A percentile compares a stretch with the other conserved stretches of the same genome.
Evolutionary conservation across 306 rosid genomes (phyloP).

Genomic region (Quercus cerris): DNA sequence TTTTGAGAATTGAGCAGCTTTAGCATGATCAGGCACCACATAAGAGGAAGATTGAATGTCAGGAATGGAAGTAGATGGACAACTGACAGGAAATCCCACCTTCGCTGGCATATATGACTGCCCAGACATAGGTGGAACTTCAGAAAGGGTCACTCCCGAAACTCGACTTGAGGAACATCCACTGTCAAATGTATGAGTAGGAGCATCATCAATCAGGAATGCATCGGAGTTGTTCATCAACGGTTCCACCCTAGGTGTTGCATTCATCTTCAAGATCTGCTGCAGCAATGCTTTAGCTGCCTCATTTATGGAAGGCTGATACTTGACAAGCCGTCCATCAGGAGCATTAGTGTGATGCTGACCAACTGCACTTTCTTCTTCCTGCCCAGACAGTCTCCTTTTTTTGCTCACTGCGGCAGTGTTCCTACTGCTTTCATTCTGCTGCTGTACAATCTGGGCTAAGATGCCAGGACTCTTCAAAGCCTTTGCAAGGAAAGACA

Average conservation of each 20-base stretch:
- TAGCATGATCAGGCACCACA: slow-evolving; percentile 21
- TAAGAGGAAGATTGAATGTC: slow-evolving; percentile 41
- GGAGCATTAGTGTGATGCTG: slow-evolving; percentile 26
- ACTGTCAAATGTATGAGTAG: slow-evolving; percentile 28
- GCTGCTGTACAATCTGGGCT: slow-evolving; percentile 56
- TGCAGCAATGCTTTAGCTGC: slow-evolving; percentile 55
- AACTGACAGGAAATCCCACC: slow-evolving; percentile 24
- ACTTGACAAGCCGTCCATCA: slow-evolving; percentile 53
- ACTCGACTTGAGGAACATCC: slow-evolving; percentile 29
- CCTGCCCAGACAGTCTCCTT: slow-evolving; percentile 53
- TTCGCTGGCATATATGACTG: slow-evolving; percentile 24
- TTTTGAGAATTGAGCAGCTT: slow-evolving; percentile 32
- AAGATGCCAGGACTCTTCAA: slow-evolving; percentile 52
- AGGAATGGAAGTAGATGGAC: slow-evolving; percentile 29
- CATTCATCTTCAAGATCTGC: slow-evolving; percentile 50
- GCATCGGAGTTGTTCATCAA: slow-evolving; percentile 38
- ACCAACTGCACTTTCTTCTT: slow-evolving; percentile 32
- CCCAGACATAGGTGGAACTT: slow-evolving; percentile 43
- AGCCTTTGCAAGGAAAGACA: slow-evolving; percentile 67
- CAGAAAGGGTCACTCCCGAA: slow-evolving; percentile 49
- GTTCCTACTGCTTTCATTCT: slow-evolving; percentile 46
- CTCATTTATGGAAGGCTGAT: slow-evolving; percentile 54
- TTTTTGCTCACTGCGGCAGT: slow-evolving; percentile 41
- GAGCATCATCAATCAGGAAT: slow-evolving; percentile 39
- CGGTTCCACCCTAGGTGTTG: slow-evolving; percentile 42